Base-by-base conservation (phyloP, 2,329 filamentous ascomycete species). In the Zalaria obscura region DNA sequence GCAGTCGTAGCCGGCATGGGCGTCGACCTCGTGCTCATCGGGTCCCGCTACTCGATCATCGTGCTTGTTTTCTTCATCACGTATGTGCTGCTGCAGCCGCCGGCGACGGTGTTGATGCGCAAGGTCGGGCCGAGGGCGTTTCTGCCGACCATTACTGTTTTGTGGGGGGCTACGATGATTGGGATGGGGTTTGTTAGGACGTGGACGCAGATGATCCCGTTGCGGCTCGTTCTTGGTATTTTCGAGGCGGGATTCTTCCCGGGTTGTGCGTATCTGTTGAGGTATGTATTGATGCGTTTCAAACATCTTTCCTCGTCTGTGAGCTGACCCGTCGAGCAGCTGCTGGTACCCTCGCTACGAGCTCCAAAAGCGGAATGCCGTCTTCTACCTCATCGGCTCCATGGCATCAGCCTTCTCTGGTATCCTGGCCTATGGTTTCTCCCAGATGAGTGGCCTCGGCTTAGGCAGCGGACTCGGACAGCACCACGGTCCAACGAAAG, bases 41-140 rank as follows among this genome's bases (percentile, higher is more conserved):
- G 52, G 25, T 47, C 50, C 35, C 52, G 56, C 25, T 58, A 56
- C 47, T 52, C 48, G 4, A 55, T 55, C 25, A 70, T 80, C 43
- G 80, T 80, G 3, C 65, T 85, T 31, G 68, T 84, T 52, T 86
- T 86, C 65, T 86, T 85, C 66, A 68, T 83, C 49, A 73, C 79
- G 25, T 87, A 86, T 56, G 72, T 80, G 45, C 40, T 83, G 39
- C 80, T 84, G 47, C 80, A 87, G 54, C 76, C 80, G 0, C 79
- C 79, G 0, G 80, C 80, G 2, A 85, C 81, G 0, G 63, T 85
- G 35, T 58, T 84, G 28, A 69, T 81, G 35, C 76, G 81, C 31
- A 76, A 75, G 52, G 52, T 86, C 39, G 81, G 82, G 1, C 57
- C 58, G 9, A 44, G 52, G 4, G 47, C 52, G 38, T 60, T 58